Percentiles rank a stretch among this genome's conserved stretches.
phyloP scores from a whole-genome alignment of 495 filamentous ascomycete genomes.

The Parathielavia hyrcaniae region DNA sequence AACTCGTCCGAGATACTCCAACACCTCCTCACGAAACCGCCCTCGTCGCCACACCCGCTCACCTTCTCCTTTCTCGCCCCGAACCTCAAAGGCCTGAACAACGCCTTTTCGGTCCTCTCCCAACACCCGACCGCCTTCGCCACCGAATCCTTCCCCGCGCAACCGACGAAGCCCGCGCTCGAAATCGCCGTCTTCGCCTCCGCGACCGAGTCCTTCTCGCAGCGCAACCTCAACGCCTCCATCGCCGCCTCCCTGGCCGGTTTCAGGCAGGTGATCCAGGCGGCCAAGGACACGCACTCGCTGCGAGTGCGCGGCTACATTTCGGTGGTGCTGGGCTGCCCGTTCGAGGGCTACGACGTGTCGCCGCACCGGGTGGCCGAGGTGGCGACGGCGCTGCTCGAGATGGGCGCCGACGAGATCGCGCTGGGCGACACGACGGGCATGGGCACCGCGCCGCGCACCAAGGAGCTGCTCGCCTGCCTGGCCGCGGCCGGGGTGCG shows the following conservation, averaged over 20 bases:
- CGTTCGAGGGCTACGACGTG: constrained; percentile 84
- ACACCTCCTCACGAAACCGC: constrained; percentile 47
- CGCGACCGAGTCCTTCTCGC: constrained; percentile 86
- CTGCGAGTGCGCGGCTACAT: constrained; percentile 88
- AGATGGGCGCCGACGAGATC: constrained; percentile 95
- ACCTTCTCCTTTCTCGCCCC: constrained; percentile 92
- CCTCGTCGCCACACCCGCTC: constrained; percentile 54
- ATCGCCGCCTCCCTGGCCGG: constrained; percentile 73
- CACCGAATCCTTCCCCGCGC: constrained; percentile 26
- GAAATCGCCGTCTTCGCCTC: constrained; percentile 91
- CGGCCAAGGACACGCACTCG: constrained; percentile 57
- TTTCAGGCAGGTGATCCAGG: constrained; percentile 66
- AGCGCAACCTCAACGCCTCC: constrained; percentile 84
- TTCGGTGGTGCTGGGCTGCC: constrained; percentile 88
- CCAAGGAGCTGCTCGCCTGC: constrained; percentile 61
- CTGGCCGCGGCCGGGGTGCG: constrained; percentile 70
- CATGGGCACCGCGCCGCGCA: constrained; percentile 86
- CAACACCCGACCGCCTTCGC: constrained; percentile 36
- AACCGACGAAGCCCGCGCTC: constrained; percentile 37
- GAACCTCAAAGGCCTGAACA: constrained; percentile 69
- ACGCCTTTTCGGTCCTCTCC: constrained; percentile 44
- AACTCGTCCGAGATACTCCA: constrained; percentile 78
- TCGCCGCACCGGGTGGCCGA: constrained; percentile 72
- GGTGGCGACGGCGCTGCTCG: constrained; percentile 72
- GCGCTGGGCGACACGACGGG: constrained; percentile 92